Evolutionary conservation across 192 early-diverging fungal species (phyloP).

Genomic region (Backusella psychrophila): DNA sequence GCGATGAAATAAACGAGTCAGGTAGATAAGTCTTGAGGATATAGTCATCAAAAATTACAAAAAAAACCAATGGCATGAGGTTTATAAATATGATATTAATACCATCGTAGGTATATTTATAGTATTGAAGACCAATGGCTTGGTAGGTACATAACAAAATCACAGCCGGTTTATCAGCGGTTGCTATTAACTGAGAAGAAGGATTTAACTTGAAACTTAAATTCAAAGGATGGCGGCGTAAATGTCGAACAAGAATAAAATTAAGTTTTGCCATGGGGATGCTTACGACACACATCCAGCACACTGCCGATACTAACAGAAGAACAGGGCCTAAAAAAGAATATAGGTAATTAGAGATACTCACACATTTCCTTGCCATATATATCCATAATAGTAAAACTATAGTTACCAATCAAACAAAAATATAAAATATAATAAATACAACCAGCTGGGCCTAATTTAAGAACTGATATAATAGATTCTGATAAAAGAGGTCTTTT

Average conservation of each 20-base stretch:
- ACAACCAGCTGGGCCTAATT: slow-evolving; percentile 44
- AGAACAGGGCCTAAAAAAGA: slow-evolving; percentile 67
- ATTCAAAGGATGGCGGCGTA: slow-evolving; percentile 76
- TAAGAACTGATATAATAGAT: slow-evolving; percentile 4
- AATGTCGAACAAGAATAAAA: slow-evolving; percentile 76
- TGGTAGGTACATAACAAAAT: slow-evolving; percentile 88
- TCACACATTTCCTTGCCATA: background rate
- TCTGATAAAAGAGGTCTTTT: background rate
- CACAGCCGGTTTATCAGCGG: slow-evolving; percentile 36
- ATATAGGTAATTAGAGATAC: background rate
- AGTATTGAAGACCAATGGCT: slow-evolving; percentile 89
- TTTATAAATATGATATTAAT: slow-evolving; percentile 98
- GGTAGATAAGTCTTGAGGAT: slow-evolving; percentile 55
- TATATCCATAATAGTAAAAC: background rate
- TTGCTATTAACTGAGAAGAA: slow-evolving; percentile 18
- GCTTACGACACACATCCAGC: slow-evolving; percentile 85
- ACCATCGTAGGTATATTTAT: slow-evolving; percentile 95
- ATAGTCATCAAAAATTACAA: slow-evolving; percentile 83
- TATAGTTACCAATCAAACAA: slow-evolving; percentile 40
- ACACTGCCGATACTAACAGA: slow-evolving; percentile 67
- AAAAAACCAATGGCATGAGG: slow-evolving; percentile 77
- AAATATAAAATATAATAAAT: slow-evolving; percentile 52
- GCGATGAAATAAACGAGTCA: slow-evolving; percentile 57
- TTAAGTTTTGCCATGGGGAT: slow-evolving; percentile 95
- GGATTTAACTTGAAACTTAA: slow-evolving; percentile 65